Base-by-base conservation (phyloP, 2,329 filamentous ascomycete genomes). In the Daldinia sp. region DNA sequence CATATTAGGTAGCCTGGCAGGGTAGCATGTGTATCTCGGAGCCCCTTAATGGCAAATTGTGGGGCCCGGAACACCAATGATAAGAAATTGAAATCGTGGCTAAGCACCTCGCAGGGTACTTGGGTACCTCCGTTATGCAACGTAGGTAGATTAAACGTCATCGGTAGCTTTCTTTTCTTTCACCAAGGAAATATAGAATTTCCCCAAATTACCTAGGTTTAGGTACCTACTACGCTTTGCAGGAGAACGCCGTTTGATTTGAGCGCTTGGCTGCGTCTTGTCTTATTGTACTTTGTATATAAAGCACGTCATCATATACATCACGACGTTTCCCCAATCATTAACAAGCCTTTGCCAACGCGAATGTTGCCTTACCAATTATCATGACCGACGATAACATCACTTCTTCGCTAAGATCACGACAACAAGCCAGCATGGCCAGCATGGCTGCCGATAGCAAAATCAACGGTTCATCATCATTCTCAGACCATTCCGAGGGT, bases 371-470 rank as follows among this genome's bases (percentile, higher is more conserved):
- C 25, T 47, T 39, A 37, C 4, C 41, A 9, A 29, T 21, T 55
- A 61, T 19, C 63, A 72, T 72, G 71, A 70, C 58, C 41, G 67
- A 70, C 58, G 58, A 70, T 48, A 61, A 52, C 25, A 58, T 67
- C 45, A 34, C 61, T 17, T 43, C 53, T 11, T 70, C 70, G 8
- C 55, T 71, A 39, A 62, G 68, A 68, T 66, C 71, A 50, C 68
- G 70, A 54, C 65, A 68, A 51, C 63, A 68, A 57, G 62, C 17
- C 50, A 72, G 63, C 21, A 73, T 73, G 72, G 64, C 64, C 50
- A 72, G 63, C 21, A 73, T 73, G 72, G 64, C 64, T 10, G 27
- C 29, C 21, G 57, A 37, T 41, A 54, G 27, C 32, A 32, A 60
- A 27, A 35, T 35, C 17, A 68, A 66, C 61, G 64, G 61, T 37